Evolutionary conservation across 495 filamentous ascomycete genomes (phyloP), one percentile per base, ranked within the genome.

Genomic region (Cetradonia linearis): DNA sequence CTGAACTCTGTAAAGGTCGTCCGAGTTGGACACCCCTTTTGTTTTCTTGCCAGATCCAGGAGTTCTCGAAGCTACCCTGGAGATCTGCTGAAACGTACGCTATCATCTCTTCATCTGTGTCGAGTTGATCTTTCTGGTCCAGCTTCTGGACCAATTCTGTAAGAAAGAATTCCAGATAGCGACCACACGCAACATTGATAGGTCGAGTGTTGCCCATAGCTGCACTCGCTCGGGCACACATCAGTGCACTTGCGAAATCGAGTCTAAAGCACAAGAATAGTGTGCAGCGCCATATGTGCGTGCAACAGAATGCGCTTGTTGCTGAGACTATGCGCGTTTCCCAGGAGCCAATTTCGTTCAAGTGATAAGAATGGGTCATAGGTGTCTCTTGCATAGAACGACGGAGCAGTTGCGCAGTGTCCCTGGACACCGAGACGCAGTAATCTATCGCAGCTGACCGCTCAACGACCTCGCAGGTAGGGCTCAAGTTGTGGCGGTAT

Each of bases 21-120:
- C 60, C 37, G 31, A 60, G 56, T 46, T 62, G 61, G 46, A 59
- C 55, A 58, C 48, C 52, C 28, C 36, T 56, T 59, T 83, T 89
- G 61, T 78, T 80, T 30, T 82, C 88, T 46, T 83, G 74, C 93
- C 93, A 98, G 18, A 92, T 80, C 92, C 92, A 97, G 31, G 83
- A 82, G 28, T 82, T 85, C 27, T 93, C 88, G 7, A 76, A 75
- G 44, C 79, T 81, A n/a, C 86, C 88, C 70, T 97, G 93, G 71
- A 96, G 80, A 70, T 98, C 93, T 0, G 86, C 89, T 27, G 87
- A 92, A 2, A 87, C 84, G 68, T 96, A 95, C 2, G 84, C 88
- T 37, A 97, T 74, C 69, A 98, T 83, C 70, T 96, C 93, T 64
- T 96, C 93, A 69, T 98, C 93, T 23, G 78, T 72, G n/a, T 89